Evolutionary conservation across 164 flowering plant species (phyloP), one percentile per base, ranked within the genome.

Genomic region (Magnolia changhungtana): DNA sequence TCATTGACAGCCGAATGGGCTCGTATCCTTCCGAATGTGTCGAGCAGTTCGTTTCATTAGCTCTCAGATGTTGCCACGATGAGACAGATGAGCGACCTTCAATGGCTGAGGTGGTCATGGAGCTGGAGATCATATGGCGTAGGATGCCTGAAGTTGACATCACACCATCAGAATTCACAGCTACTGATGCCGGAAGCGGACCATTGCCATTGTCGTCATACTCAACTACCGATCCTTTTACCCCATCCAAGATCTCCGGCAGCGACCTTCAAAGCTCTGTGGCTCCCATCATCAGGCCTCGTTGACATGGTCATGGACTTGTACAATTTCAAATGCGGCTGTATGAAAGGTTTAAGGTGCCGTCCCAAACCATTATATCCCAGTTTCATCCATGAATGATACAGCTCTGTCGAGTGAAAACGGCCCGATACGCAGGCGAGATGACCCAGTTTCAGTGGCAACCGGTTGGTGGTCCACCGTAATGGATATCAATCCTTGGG

Each of bases 251-350:
- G 67, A 78, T 90, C 63, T 92, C 95, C 0, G 92, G 95, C 50
- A 92, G 92, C 50, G 80, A 89, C 75, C 97, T 95, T 77, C 84
- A 83, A 8, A 95, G 98, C 74, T 95, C 90, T 63, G 86, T 78
- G 18, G 8, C 81, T 23, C 90, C 92, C 55, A 79, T 82, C 72
- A 86, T 94, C 74, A 45, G 58, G 14, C 95, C 97, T 1, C 88
- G 98, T 76, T 94, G 83, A 86, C 16, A 69, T 69, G 45, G 7
- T 51, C 64, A 67, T 7, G 23, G 45, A 3, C 45, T 37, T 4
- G 45, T 37, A 3, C 0, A 37, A 0, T 37, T 37, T 37, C 45
- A 37, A 37, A 37, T 37, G 45, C 45, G 45, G 7, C 7, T 37
- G 45, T 37, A 37, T 37, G 45, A 3, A 37, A 37, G 45, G 45